These are phyloP conservation scores for Colletotrichum siamense DNA, from an alignment of 2,329 filamentous ascomycete species.

Conservation along the genomic window DNA sequence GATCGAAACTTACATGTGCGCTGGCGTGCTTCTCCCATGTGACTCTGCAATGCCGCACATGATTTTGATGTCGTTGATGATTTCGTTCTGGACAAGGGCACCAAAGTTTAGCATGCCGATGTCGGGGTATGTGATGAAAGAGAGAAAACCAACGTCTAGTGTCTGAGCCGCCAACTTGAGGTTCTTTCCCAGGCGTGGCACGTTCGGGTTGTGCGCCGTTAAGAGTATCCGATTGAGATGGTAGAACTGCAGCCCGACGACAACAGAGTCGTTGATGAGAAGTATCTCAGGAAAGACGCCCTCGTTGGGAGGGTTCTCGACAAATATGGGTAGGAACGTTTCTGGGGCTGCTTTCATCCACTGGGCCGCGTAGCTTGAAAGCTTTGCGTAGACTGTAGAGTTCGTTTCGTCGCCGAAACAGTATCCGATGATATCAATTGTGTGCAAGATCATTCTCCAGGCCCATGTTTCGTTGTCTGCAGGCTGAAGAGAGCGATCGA, in stretches of 20 bases:
- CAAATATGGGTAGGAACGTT: slow-evolving; percentile 29
- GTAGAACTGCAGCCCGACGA: slow-evolving; percentile 31
- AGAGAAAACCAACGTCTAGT: slow-evolving; percentile 24
- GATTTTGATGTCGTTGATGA: not conserved
- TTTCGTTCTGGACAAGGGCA: not conserved
- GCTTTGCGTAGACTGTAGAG: slow-evolving; percentile 21
- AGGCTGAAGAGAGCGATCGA: not conserved
- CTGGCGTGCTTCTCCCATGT: not conserved
- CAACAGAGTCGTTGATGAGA: slow-evolving; percentile 27
- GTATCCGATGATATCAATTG: slow-evolving; percentile 28
- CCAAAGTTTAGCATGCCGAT: slow-evolving; percentile 5
- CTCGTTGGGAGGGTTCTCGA: not conserved
- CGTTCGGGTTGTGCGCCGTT: slow-evolving; percentile 31
- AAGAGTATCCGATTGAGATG: slow-evolving; percentile 31
- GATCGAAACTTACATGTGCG: not conserved
- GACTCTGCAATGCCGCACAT: not conserved
- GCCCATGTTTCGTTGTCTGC: slow-evolving; percentile 8
- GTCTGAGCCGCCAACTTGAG: not conserved
- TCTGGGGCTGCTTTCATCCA: slow-evolving; percentile 29
- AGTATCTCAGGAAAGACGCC: not conserved
- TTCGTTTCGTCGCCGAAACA: slow-evolving; percentile 28
- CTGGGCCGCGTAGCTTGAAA: slow-evolving; percentile 23
- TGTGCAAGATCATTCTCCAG: slow-evolving; percentile 27
- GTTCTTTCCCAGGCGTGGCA: slow-evolving; percentile 26
- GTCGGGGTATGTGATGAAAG: not conserved